Evolutionary conservation across 805 yeast genomes (phyloP).

Genomic region (Spathaspora girioi): DNA sequence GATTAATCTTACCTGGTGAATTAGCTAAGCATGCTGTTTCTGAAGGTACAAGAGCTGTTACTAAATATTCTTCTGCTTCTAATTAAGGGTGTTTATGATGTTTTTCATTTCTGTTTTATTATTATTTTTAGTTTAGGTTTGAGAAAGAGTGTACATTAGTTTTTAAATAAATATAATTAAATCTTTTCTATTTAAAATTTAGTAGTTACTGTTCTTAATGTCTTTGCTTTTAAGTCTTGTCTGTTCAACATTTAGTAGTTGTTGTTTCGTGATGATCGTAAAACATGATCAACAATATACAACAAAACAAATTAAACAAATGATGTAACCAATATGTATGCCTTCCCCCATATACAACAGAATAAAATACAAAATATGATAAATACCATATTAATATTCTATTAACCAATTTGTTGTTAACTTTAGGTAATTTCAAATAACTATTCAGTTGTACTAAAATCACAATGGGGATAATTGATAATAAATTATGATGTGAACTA

Average conservation of each 20-base stretch:
- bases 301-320: conserved; percentile 60
- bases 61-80: conserved; percentile 82
- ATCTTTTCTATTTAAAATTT: background rate
- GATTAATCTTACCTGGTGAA: conserved; percentile 98
- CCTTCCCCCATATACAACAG: conserved; percentile 71
- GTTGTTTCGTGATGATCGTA: background rate
- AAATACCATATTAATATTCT: conserved; percentile 1
- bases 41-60: conserved; percentile 98
- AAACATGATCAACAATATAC: conserved; percentile 38
- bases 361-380: conserved; percentile 55
- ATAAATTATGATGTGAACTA: conserved; percentile 77
- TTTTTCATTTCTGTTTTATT: conserved; percentile 4
- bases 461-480: conserved; percentile 74
- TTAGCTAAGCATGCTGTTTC: conserved; percentile 97
- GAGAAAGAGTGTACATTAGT: conserved; percentile 5
- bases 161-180: background rate
- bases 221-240: no score
- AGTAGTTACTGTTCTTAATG: background rate
- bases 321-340: conserved; percentile 86
- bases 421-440: conserved; percentile 44
- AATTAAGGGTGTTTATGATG: conserved; percentile 16
- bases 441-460: conserved; percentile 50
- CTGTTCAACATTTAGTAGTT: background rate
- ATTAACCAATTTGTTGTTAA: conserved; percentile 9
- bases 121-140: conserved; percentile 5